These are phyloP conservation scores for Emericellopsis cladophorae DNA, from an alignment of 2,329 filamentous ascomycete species.

Conservation along the genomic window DNA sequence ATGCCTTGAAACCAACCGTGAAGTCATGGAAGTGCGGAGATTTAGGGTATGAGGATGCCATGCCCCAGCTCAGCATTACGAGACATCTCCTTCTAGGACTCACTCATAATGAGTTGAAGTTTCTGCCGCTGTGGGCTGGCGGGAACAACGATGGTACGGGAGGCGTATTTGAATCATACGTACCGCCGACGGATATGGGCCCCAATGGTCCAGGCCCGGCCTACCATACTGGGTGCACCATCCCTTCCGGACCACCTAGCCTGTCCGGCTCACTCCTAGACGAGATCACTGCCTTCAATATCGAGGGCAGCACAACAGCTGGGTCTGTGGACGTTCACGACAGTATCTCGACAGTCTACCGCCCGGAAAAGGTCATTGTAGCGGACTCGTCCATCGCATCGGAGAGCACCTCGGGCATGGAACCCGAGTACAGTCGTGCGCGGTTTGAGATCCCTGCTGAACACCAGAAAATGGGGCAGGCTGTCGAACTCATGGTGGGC, in stretches of 20 bases:
- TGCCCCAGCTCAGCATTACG: constrained; percentile 15
- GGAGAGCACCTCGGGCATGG: constrained; percentile 20
- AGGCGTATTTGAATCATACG: constrained; percentile 29
- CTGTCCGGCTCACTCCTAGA: constrained; percentile 20
- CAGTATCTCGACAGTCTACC: constrained; percentile 22
- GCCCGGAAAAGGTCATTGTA: constrained; percentile 16
- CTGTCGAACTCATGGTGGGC: not conserved
- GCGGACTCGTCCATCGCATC: constrained; percentile 19
- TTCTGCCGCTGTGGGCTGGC: constrained; percentile 53
- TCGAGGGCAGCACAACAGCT: constrained; percentile 18
- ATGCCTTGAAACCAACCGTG: not conserved
- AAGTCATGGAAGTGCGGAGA: not conserved
- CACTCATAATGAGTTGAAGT: constrained; percentile 44
- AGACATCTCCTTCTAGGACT: constrained; percentile 39
- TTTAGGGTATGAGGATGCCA: not conserved
- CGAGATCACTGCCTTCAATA: constrained; percentile 17
- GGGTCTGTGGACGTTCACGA: constrained; percentile 25
- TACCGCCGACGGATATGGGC: constrained; percentile 29
- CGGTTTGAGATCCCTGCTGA: constrained; percentile 17
- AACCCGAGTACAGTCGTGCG: constrained; percentile 20
- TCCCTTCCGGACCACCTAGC: constrained; percentile 19
- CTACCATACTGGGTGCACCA: constrained; percentile 30
- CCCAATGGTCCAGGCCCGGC: constrained; percentile 32
- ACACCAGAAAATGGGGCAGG: constrained; percentile 8
- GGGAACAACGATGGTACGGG: constrained; percentile 38